Base-by-base conservation (phyloP, 2,329 filamentous ascomycete species). In the Graphium sp. region DNA sequence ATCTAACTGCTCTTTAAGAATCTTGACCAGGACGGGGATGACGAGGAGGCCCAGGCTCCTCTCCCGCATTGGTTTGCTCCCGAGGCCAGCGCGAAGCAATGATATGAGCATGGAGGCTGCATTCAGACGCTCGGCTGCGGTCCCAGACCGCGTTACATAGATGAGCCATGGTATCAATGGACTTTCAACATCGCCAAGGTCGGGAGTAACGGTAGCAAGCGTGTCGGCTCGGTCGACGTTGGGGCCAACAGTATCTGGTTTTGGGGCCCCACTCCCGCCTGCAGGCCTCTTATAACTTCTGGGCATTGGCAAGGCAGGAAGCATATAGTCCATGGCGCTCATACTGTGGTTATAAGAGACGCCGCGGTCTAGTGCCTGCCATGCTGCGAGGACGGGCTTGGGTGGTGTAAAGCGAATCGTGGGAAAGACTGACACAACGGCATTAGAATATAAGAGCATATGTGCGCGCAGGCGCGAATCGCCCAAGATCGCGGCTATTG, bases 391-490 rank as follows among this genome's bases (percentile, higher is more conserved):
- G 9, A 28, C 30, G 11, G 21, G 20, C 8, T 24, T 22, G 11
- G 27, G 10, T 12, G 30, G 24, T 17, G 21, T 22, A 14, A 29
- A 65, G 24, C 66, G 64, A 22, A 65, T 50, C 24, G 61, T 59
- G 3, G 75, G 75, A 35, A 83, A 79, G 8, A 80, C 66, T 13
- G 74, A 68, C 32, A 80, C 53, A 22, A 84, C 69, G 1, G 71
- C 64, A 2, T 75, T 75, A 1, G 77, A 76, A 34, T 67, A 74
- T 24, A 77, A 52, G 27, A 81, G 63, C 40, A 81, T 68, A 37
- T 75, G 75, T 7, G 81, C 74, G 31, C 83, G 70, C 48, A 76
- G 80, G 39, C 74, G 76, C 1, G 87, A 94, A 41, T 81, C 71
- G 35, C 74, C 67, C 28, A 93, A 67, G 26, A 94, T 77, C 25